Base-by-base conservation (phyloP, 768 basidiomycete species). In the Gloeopeniophorella convolvens region DNA sequence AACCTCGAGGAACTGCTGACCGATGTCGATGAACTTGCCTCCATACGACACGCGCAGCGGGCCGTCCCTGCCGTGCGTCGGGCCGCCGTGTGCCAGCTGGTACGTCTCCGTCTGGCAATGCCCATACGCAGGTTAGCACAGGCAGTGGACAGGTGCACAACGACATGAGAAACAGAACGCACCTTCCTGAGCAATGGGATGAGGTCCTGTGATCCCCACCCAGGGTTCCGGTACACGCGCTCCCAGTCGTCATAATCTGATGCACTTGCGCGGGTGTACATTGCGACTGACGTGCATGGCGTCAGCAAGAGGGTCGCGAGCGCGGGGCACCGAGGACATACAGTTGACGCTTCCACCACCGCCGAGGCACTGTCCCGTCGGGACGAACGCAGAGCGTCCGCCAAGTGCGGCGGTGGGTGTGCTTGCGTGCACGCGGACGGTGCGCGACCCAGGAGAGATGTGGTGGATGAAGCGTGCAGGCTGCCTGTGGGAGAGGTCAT, bases 171-270 rank as follows among this genome's bases (percentile, higher is more conserved):
- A 7, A n/a, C 9, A 48, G 15, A 40, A 43, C 45, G 7, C 48
- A 77, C 83, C 72, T 83, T 82, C 54, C 68, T 75, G 26, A 82
- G 54, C 12, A 83, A 64, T 0, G 82, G 82, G 26, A 84, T 73
- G 4, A 85, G 59, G 23, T 77, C 67, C 41, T 70, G 66, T 0
- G 78, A 76, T 5, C 79, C 70, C 83, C 83, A 85, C 1, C 82
- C 83, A 1, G 72, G 63, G 59, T 83, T 83, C 4, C 68, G 69
- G 21, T 76, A 63, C 2, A 68, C 60, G 3, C 35, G 54, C 55
- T 76, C 74, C 83, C 82, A 84, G 42, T 78, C 77, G 54, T 85
- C 79, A 41, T 77, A 83, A 59, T 85, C 83, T 0, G 80, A 82
- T 1, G 78, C 75, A 7, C 77, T 63, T 12, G 79, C 74, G 21